Evolutionary conservation across 192 early-diverging fungal genomes (phyloP).

Genomic region (Coemansia sp.): DNA sequence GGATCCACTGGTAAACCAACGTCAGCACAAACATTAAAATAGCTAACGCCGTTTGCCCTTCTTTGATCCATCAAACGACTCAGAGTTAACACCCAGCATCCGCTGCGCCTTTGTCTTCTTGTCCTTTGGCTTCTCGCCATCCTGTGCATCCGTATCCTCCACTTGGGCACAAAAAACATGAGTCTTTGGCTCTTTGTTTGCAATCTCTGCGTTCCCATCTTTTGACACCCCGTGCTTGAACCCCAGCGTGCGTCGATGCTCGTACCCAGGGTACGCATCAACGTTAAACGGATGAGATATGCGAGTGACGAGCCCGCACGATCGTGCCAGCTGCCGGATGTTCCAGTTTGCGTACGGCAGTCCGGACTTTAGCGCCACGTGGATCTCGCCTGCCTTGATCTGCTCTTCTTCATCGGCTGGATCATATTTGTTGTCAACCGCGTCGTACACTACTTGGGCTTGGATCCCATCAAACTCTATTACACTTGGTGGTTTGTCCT

Average conservation of each 20-base stretch:
- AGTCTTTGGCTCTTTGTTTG: conserved; percentile 61
- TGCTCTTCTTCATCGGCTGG: neutral
- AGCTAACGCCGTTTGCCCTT: neutral
- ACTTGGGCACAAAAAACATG: conserved; percentile 57
- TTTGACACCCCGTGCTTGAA: conserved; percentile 79
- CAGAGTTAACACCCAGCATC: neutral
- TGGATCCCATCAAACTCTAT: conserved; percentile 45
- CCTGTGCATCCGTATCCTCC: neutral
- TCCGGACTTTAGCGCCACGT: conserved; percentile 82
- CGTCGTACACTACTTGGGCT: conserved; percentile 25
- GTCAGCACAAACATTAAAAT: too few relatives aligned
- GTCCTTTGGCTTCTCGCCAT: neutral
- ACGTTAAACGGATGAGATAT: conserved; percentile 66
- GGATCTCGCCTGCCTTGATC: conserved; percentile 62
- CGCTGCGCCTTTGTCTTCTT: neutral
- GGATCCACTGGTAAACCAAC: too few relatives aligned
- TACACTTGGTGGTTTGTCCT: neutral
- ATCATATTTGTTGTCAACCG: conserved; percentile 20
- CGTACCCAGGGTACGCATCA: conserved; percentile 76
- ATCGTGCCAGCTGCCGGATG: conserved; percentile 73
- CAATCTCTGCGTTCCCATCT: conserved; percentile 77
- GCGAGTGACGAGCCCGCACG: conserved; percentile 58
- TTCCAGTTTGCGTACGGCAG: conserved; percentile 88
- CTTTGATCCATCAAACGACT: neutral
- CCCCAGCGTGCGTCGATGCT: conserved; percentile 94